These are phyloP conservation scores for Sporobolomyces pararoseus DNA, from an alignment of 768 basidiomycete genomes.

Conservation along the genomic window DNA sequence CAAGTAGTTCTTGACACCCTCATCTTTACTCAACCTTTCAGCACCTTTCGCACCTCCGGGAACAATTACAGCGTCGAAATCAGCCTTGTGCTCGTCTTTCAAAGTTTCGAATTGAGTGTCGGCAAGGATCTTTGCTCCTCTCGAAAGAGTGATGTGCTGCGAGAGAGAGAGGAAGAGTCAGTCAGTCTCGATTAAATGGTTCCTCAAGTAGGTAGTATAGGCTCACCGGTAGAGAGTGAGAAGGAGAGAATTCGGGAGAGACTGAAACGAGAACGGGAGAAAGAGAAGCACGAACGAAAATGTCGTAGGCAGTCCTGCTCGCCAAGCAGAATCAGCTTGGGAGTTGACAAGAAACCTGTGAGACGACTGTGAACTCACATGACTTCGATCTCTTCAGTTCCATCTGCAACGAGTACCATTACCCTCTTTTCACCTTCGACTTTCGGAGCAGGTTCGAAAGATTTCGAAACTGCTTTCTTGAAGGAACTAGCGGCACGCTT, in stretches of 20 bases:
- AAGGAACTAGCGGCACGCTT: conserved; percentile 28
- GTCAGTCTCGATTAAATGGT: not conserved
- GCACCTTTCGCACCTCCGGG: conserved; percentile 42
- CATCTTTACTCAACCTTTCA: conserved; percentile 28
- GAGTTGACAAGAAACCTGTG: not conserved
- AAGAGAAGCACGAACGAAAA: conserved; percentile 36
- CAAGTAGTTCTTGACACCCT: conserved; percentile 20
- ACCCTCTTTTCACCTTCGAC: conserved; percentile 31
- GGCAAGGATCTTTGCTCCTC: conserved; percentile 38
- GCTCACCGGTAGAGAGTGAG: conserved; percentile 28
- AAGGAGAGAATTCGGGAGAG: conserved; percentile 32
- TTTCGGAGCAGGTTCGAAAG: conserved; percentile 32
- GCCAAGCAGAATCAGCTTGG: not conserved
- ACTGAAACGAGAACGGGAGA: conserved; percentile 24
- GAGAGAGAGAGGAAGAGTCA: not conserved
- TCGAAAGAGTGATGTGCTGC: conserved; percentile 38
- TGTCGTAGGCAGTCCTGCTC: conserved; percentile 25
- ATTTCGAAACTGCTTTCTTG: conserved; percentile 15
- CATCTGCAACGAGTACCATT: conserved; percentile 38
- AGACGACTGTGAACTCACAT: not conserved
- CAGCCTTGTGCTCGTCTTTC: conserved; percentile 24
- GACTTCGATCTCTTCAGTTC: conserved; percentile 37
- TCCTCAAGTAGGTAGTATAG: not conserved
- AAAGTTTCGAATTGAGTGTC: conserved; percentile 36
- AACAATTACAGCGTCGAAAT: conserved; percentile 37